These are phyloP conservation scores for Filobasidium floriforme DNA, from an alignment of 768 basidiomycete species.

Conservation along the genomic window DNA sequence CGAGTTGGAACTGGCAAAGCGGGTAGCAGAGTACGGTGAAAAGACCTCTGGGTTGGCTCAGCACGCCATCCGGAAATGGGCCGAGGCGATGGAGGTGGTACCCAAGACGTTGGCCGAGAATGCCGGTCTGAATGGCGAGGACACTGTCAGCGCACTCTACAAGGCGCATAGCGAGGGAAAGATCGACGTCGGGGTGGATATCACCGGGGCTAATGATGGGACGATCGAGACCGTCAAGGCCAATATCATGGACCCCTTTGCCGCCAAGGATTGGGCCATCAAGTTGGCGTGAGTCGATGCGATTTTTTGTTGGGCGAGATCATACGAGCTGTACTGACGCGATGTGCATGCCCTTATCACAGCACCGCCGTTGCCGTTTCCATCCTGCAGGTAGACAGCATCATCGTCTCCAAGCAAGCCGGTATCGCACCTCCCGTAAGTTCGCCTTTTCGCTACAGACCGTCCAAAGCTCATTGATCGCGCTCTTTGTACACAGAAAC, in stretches of 20 bases:
- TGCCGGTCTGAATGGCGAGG: conserved; percentile 80
- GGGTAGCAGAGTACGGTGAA: conserved; percentile 77
- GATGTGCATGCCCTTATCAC: not conserved
- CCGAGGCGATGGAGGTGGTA: conserved; percentile 80
- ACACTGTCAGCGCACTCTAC: conserved; percentile 79
- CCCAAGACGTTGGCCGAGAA: conserved; percentile 92
- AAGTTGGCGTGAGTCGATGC: conserved; percentile 34
- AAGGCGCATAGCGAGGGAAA: conserved; percentile 70
- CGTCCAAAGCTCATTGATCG: not conserved
- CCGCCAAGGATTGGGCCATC: conserved; percentile 64
- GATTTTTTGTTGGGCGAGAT: not conserved
- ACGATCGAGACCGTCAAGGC: conserved; percentile 27
- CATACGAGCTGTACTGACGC: not conserved
- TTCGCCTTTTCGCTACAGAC: not conserved
- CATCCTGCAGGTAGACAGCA: conserved; percentile 81
- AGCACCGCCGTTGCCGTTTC: conserved; percentile 42
- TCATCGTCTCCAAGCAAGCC: conserved; percentile 77
- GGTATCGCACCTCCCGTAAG: conserved; percentile 41
- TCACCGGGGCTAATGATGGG: conserved; percentile 33
- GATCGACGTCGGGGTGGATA: conserved; percentile 43
- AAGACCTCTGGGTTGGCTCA: conserved; percentile 84
- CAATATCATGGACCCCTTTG: conserved; percentile 78
- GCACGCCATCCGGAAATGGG: conserved; percentile 85
- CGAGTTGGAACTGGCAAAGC: conserved; percentile 81
- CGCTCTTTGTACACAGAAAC: conserved; percentile 12